Base-by-base conservation (phyloP, 2,329 filamentous ascomycete species). In the Exophiala sp. region DNA sequence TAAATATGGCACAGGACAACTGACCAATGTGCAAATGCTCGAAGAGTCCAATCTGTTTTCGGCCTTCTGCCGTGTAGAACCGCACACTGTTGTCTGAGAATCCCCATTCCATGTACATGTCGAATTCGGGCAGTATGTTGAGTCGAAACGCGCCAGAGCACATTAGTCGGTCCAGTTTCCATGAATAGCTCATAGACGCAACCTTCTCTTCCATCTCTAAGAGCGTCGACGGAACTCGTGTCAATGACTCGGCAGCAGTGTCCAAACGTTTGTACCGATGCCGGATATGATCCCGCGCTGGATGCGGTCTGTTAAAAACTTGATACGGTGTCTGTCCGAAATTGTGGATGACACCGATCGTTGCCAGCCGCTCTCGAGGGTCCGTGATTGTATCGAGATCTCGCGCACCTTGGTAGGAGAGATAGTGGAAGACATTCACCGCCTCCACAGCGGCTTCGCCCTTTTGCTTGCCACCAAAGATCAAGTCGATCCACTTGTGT, bases 301-400 rank as follows among this genome's bases (percentile, higher is more conserved):
- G 85, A 69, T 99, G 94, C 10, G 87, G 79, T 54, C 87, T 86
- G 41, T 84, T 82, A 69, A 97, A 99, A 12, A 97, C 87, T 69
- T 99, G 95, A 63, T 95, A 88, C 1, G 95, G 94, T 1, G 95
- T 99, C 69, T 99, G 94, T 0, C 94, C 94, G 70, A 99, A 99
- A 64, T 97, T 97, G 71, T 99, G 92, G 64, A 99, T 97, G 62
- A 96, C 95, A 33, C 90, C 90, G 50, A 96, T 96, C 0, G 91
- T 92, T 4, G 92, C 89, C 5, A 91, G 78, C 40, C 91, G 82
- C 70, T 97, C 91, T 52, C 92, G 84, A 0, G 89, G 87, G 66
- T 97, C 92, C 6, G 86, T 84, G 56, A 99, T 97, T 48, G 85
- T 86, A 69, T 99, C 94, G 3, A 99, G 76, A 68, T 99, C 89